Conservation (phyloP, 2,329 filamentous ascomycete genomes). For the Sarocladium strictum region DNA sequence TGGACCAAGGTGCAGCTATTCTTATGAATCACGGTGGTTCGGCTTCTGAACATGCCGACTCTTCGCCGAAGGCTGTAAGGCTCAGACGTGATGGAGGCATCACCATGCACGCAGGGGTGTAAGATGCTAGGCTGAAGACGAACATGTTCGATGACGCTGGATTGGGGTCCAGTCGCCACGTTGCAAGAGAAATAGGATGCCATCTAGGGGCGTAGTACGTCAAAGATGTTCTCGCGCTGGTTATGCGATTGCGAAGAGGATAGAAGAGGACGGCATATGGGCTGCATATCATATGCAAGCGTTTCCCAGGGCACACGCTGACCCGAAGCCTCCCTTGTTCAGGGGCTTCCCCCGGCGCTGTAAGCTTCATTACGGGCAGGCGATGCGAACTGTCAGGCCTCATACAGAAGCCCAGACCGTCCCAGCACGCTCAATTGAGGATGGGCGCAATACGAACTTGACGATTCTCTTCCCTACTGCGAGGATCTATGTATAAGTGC, state of each 20-base stretch:
- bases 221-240: background rate
- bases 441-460: too few species aligned
- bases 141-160: slow-evolving; percentile 1
- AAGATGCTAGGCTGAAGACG: background rate
- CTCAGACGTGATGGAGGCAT: background rate
- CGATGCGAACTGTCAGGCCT: too few species aligned
- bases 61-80: slow-evolving; percentile 4
- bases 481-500: too few species aligned
- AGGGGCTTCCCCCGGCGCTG: too few species aligned
- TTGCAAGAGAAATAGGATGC: background rate
- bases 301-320: background rate
- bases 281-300: too few species aligned
- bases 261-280: background rate
- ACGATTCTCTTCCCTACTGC: too few species aligned
- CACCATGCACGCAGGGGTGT: background rate
- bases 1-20: background rate
- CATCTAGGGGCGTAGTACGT: background rate
- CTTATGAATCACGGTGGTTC: background rate
- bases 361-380: too few species aligned
- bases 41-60: background rate
- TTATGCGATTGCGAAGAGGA: background rate
- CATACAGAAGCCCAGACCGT: too few species aligned
- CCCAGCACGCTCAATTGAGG: too few species aligned
- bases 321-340: too few species aligned
- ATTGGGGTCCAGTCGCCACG: background rate